Base-by-base conservation (phyloP, 768 basidiomycete species). In the Amanita rubescens region DNA sequence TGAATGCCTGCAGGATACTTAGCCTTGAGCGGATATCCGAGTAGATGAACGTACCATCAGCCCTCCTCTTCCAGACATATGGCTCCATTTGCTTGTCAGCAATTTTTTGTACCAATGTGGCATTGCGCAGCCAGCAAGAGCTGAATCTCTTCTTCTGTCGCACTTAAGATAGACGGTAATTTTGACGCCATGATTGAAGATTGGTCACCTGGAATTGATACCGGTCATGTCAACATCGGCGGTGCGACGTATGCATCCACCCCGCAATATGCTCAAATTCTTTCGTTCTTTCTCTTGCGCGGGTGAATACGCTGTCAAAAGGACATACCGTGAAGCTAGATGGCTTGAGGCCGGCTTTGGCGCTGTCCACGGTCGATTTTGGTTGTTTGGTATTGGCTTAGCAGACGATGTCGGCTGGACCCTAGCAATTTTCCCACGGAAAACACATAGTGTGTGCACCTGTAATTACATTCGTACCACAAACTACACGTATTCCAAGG, bases 71-170 rank as follows among this genome's bases (percentile, higher is more conserved):
- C 87, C 86, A 98, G 73, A 99, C 91, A 72, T 99, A 99, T 52
- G 90, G 79, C 66, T 88, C 84, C 96, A 99, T 99, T 72, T 94
- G 89, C 84, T 94, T 96, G 71, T 98, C 95, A n/a, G 77, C 94
- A 95, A 75, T 97, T 96, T 88, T 98, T 98, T 60, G 87, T 92
- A 68, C 94, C 95, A 59, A 98, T 87, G 69, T 97, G 95, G 71
- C 85, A 87, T 77, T 97, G 91, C 19, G 96, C 96, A 66, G 94
- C 85, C 57, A 98, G 80, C 65, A 98, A 80, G 62, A 92, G 84
- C 73, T 90, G 90, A 63, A 97, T 94, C 73, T 98, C 95, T 77
- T 97, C 94, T 73, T 98, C 94, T 52, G 93, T 94, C 42, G 94
- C 90, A 67, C 84, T 84, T 65, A 99, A 83, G 62, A 89, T 81